Percentiles rank a stretch among this genome's conserved stretches.
These are phyloP conservation scores for Candida dendrica DNA, from an alignment of 805 yeast species.

Conservation along the genomic window DNA sequence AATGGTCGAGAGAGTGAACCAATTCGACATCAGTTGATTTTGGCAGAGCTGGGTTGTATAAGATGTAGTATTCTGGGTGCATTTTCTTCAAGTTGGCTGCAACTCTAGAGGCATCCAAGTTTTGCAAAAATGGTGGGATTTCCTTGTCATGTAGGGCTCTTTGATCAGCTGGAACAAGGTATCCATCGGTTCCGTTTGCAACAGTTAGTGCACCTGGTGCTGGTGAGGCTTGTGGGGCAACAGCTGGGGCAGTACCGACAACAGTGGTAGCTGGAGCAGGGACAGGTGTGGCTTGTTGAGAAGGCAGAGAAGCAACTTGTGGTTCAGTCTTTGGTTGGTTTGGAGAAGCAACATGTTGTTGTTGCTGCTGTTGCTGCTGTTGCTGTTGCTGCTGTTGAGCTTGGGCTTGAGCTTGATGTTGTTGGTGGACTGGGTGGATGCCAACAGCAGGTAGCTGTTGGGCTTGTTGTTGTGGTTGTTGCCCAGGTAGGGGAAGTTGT, in stretches of 20 bases:
- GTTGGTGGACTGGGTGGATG: slow-evolving; percentile 10
- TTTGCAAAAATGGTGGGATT: slow-evolving; percentile 73
- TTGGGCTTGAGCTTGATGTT: slow-evolving; percentile 19
- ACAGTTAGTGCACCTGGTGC: slow-evolving; percentile 15
- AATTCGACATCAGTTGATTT: slow-evolving; percentile 75
- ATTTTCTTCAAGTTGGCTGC: slow-evolving; percentile 75
- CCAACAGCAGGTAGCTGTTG: slow-evolving; percentile 7
- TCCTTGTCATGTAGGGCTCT: slow-evolving; percentile 55
- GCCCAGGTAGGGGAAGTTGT: slow-evolving; percentile 24
- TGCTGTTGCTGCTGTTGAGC: slow-evolving; percentile 21
- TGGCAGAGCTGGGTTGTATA: slow-evolving; percentile 84
- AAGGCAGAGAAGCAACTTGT: slow-evolving; percentile 11
- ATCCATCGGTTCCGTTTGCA: slow-evolving; percentile 21
- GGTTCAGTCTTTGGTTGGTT: slow-evolving; percentile 19
- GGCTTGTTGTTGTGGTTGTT: slow-evolving; percentile 14
- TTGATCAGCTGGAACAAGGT: slow-evolving; percentile 31
- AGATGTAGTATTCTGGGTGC: slow-evolving; percentile 76
- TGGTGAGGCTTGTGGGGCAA: slow-evolving; percentile 11
- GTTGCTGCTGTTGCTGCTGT: slow-evolving; percentile 19
- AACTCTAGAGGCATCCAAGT: slow-evolving; percentile 72
- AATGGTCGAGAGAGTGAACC: slow-evolving; percentile 84
- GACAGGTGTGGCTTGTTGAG: slow-evolving; percentile 8
- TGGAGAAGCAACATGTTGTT: slow-evolving; percentile 21
- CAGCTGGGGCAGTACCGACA: slow-evolving; percentile 17
- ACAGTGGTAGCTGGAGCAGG: slow-evolving; percentile 11